These are phyloP conservation scores for Microcyclospora tardicrescens DNA, from an alignment of 2,329 filamentous ascomycete genomes.

Conservation along the genomic window DNA sequence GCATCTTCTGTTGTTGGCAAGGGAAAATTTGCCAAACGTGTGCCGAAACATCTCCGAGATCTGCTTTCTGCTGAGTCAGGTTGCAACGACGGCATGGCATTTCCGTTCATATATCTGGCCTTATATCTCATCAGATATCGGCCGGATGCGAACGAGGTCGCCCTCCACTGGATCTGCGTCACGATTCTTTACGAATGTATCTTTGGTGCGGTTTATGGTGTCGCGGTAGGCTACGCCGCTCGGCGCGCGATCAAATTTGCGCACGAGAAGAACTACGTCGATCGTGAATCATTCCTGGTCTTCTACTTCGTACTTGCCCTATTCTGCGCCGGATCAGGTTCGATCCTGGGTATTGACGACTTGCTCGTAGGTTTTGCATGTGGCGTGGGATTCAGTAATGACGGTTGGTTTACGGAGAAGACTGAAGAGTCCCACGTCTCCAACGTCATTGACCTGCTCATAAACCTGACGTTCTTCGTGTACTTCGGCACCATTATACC, in stretches of 20 bases:
- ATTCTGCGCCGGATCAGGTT: constrained; percentile 89
- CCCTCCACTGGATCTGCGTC: constrained; percentile 76
- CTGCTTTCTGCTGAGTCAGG: constrained; percentile 90
- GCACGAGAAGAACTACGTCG: constrained; percentile 73
- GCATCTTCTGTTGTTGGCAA: constrained; percentile 97
- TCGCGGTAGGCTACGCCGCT: constrained; percentile 75
- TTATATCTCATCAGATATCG: constrained; percentile 80
- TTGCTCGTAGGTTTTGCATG: constrained; percentile 87
- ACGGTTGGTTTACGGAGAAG: constrained; percentile 97
- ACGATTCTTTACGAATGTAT: constrained; percentile 93
- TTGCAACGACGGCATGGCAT: constrained; percentile 99
- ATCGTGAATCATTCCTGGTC: constrained; percentile 92
- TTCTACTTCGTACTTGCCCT: constrained; percentile 97
- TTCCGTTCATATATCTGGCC: constrained; percentile 89
- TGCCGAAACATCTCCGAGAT: constrained; percentile 94
- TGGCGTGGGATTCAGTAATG: constrained; percentile 97
- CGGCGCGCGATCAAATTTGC: constrained; percentile 82
- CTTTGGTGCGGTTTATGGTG: constrained; percentile 81
- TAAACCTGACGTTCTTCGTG: constrained; percentile 97
- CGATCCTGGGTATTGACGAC: constrained; percentile 83
- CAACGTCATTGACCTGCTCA: constrained; percentile 93
- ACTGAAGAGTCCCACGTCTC: constrained; percentile 97
- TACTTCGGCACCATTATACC: constrained; percentile 96
- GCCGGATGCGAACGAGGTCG: constrained; percentile 53
- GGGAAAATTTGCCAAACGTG: constrained; percentile 94